These are phyloP conservation scores for Tripidium arundinaceum DNA, from an alignment of 202 grass and related monocot genomes.

Conservation along the genomic window DNA sequence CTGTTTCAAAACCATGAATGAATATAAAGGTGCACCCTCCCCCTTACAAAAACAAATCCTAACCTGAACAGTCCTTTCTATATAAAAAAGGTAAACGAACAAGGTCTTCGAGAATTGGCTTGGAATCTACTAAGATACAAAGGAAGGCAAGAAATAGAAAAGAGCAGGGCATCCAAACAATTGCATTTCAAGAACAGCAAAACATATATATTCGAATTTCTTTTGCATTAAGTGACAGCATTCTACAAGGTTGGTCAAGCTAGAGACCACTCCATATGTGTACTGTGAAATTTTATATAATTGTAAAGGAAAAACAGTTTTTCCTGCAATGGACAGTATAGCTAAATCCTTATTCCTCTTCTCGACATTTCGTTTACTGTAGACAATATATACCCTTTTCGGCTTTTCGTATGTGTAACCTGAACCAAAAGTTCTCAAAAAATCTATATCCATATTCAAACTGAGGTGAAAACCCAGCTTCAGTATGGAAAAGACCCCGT, in stretches of 20 bases:
- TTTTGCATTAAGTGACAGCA: neutral
- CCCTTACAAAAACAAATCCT: neutral
- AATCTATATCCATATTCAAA: constrained; percentile 14
- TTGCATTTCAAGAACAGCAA: neutral
- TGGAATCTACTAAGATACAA: neutral
- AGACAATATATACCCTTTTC: neutral
- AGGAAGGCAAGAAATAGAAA: neutral
- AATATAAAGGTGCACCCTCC: neutral
- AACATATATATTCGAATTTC: neutral
- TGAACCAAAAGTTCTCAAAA: neutral
- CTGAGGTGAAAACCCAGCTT: constrained; percentile 11
- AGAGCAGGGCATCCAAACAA: neutral
- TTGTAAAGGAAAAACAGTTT: neutral
- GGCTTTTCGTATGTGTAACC: neutral
- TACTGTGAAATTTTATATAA: neutral
- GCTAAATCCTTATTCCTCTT: constrained; percentile 3
- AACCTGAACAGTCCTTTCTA: neutral
- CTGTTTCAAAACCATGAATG: neutral
- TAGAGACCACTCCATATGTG: neutral
- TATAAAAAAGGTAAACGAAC: neutral
- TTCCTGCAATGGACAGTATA: neutral
- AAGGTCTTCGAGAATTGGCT: neutral
- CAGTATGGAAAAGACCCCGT: constrained; percentile 68
- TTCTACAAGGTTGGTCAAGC: neutral
- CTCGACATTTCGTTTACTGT: constrained; percentile 1